Conservation (phyloP, 2,329 filamentous ascomycete genomes). For the Apiospora hydei region DNA sequence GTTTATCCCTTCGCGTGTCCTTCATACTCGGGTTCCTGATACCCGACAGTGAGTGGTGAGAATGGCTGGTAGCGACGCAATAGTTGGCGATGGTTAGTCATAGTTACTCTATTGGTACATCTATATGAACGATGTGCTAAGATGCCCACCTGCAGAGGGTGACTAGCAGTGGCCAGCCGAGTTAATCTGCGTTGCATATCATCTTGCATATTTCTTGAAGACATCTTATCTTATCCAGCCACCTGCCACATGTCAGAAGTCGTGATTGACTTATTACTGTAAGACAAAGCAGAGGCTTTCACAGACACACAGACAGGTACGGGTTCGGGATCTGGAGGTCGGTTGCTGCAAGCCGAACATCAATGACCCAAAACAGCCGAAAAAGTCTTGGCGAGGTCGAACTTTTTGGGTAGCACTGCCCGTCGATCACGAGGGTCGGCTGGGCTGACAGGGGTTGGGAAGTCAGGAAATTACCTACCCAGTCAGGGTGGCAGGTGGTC, state of each 20-base stretch:
- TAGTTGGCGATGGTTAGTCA: not conserved
- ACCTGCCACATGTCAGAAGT: constrained; percentile 10
- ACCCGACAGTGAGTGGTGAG: not conserved
- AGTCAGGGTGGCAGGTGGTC: not conserved
- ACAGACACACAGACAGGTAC: too few relatives aligned
- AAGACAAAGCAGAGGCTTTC: not conserved
- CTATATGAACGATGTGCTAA: not conserved
- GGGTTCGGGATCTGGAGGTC: not conserved
- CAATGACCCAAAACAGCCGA: not conserved
- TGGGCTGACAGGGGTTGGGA: not conserved
- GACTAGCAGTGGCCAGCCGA: not conserved
- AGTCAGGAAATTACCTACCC: constrained; percentile 1
- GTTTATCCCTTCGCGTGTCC: not conserved
- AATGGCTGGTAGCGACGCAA: not conserved
- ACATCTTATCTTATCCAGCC: not conserved
- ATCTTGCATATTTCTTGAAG: not conserved
- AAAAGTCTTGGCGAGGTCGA: not conserved
- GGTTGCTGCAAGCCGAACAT: not conserved
- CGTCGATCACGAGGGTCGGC: constrained; percentile 15
- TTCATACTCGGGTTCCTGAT: not conserved
- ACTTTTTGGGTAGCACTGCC: not conserved
- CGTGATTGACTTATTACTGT: not conserved
- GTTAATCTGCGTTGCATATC: not conserved
- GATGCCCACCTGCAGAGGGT: not conserved
- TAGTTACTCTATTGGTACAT: not conserved